Base-by-base conservation (phyloP, 2,329 filamentous ascomycete genomes). In the Fusarium albosuccineum region DNA sequence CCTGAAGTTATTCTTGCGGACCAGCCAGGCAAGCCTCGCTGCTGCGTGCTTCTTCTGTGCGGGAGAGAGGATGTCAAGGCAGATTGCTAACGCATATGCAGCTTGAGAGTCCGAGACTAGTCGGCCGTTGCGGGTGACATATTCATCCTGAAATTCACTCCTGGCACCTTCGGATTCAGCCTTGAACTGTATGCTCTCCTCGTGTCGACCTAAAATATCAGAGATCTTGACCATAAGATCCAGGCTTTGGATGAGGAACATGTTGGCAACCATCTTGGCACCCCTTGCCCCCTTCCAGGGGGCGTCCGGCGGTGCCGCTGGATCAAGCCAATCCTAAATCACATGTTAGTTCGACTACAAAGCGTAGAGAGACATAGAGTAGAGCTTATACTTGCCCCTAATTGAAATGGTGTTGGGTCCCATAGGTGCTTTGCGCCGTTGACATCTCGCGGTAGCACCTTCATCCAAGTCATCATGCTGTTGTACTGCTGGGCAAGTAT, bases 251-350 rank as follows among this genome's bases (percentile, higher is more conserved):
- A 82, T 75, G 4, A 84, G 76, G 66, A 82, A 84, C 9, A 81
- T 81, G 52, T 84, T 81, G 2, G 81, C 79, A 1, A 83, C 80
- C 6, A 81, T 76, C 27, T 73, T 73, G 2, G 75, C 70, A 40
- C 79, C 73, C 0, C 82, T 84, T 1, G 76, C 78, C 2, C 78
- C 80, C 10, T 66, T 67, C 10, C 74, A 78, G 0, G 82, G 77
- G 74, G 72, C 30, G 13, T 50, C 46, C 1, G 46, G 17, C 0
- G 82, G 82, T 1, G 82, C 76, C 22, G 76, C 74, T 0, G 83
- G 82, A 56, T 83, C 82, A 4, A 84, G 76, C 82, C 82, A 85
- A 67, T 84, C 83, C 14, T 80, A 80, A 27, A 75, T 76, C 22
- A 22, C 22, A 1, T 3, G 22, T 22, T 4, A 22, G 22, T 22